phyloP scores from a whole-genome alignment of 2,329 filamentous ascomycete genomes.

The Claviceps capensis region DNA sequence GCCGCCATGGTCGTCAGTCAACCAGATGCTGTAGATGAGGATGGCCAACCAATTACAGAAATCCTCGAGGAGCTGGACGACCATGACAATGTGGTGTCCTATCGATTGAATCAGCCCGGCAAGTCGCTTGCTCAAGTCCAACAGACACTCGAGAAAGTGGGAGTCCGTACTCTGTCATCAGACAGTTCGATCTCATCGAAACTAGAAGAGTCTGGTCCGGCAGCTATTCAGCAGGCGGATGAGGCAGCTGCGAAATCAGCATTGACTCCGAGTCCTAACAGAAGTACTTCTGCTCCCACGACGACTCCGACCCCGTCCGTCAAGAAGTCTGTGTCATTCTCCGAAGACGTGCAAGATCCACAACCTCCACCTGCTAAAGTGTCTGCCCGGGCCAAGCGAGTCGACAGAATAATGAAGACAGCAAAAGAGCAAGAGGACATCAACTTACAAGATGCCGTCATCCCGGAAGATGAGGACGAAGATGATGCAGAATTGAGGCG shows the following conservation, averaged over 20 bases:
- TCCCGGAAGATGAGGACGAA: conserved; percentile 60
- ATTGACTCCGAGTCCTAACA: background rate
- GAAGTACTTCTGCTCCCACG: background rate
- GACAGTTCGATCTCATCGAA: conserved; percentile 4
- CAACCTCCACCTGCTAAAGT: conserved; percentile 13
- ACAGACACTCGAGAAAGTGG: conserved; percentile 65
- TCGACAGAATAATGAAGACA: conserved; percentile 43
- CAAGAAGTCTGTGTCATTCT: conserved; percentile 51
- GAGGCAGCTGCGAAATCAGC: background rate
- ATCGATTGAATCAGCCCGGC: conserved; percentile 51
- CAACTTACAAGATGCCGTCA: conserved; percentile 32
- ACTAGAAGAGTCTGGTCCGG: background rate
- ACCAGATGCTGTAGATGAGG: conserved; percentile 50
- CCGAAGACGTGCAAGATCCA: conserved; percentile 35
- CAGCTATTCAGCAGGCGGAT: background rate
- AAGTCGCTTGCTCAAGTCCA: conserved; percentile 53
- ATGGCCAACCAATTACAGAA: conserved; percentile 68
- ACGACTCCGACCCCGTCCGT: background rate
- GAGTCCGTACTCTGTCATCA: conserved; percentile 36
- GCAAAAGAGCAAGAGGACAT: conserved; percentile 41
- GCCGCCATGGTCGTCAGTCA: conserved; percentile 46
- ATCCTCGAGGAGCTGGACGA: conserved; percentile 90
- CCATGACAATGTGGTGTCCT: conserved; percentile 68
- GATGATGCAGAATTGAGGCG: conserved; percentile 71
- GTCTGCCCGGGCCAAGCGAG: conserved; percentile 29